These are phyloP conservation scores for Fennellomyces sp. DNA, from an alignment of 371 early-diverging fungal species.

Conservation along the genomic window DNA sequence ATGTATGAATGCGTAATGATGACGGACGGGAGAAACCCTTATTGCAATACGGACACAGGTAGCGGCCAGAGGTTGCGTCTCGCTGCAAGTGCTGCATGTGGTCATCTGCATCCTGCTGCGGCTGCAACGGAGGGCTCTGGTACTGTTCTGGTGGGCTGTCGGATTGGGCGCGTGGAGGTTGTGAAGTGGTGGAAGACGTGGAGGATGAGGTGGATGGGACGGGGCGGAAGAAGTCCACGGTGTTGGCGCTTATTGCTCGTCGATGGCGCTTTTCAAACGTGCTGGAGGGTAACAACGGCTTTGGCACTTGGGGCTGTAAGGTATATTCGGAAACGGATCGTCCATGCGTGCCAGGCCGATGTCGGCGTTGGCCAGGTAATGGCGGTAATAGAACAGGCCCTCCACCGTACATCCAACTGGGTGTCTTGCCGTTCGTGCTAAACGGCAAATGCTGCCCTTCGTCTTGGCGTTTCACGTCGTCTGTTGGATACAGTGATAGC, in stretches of 20 bases:
- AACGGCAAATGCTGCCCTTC: not conserved
- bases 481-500: constrained; percentile 16
- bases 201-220: not conserved
- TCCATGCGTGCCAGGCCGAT: constrained; percentile 3
- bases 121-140: constrained; percentile 3
- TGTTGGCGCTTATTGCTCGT: constrained; percentile 2
- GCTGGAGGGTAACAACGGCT: not conserved
- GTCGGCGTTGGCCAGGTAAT: not conserved
- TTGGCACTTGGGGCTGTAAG: constrained; percentile 1
- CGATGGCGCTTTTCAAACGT: constrained; percentile 4
- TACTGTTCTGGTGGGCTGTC: constrained; percentile 17
- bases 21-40: constrained; percentile 67
- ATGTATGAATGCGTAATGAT: constrained; percentile 58
- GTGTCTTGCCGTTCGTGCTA: constrained; percentile 1
- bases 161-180: constrained; percentile 14
- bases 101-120: not conserved
- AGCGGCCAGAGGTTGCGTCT: constrained; percentile 20
- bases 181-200: constrained; percentile 5
- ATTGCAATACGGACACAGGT: constrained; percentile 52
- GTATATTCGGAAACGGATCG: constrained; percentile 13
- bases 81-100: constrained; percentile 4
- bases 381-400: constrained; percentile 8
- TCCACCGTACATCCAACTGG: constrained; percentile 9
- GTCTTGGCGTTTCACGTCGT: constrained; percentile 6
- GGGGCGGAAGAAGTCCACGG: no score